phyloP scores from a whole-genome alignment of 805 yeast species.

The Ogataea saltuana region DNA sequence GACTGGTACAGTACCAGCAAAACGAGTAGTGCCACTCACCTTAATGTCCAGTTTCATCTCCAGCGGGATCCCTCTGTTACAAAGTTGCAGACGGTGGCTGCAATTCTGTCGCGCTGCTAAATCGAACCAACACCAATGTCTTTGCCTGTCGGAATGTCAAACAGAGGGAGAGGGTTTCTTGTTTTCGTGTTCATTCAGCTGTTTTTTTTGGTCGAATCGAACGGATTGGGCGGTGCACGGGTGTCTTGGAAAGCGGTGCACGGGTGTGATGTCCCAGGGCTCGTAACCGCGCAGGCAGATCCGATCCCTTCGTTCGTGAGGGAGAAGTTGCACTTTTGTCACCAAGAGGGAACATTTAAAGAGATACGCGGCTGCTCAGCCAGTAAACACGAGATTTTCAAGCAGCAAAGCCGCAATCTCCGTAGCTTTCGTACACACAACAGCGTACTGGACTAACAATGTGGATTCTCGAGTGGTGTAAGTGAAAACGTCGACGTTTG shows the following conservation, averaged over 20 bases:
- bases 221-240: conserved; percentile 5
- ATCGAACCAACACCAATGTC: too few species aligned
- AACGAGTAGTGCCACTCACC: conserved; percentile 37
- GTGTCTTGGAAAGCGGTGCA: not conserved
- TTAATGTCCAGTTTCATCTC: conserved; percentile 53
- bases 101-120: not conserved
- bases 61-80: not conserved
- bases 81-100: not conserved
- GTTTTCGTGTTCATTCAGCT: conserved; percentile 8
- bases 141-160: not conserved
- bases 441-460: conserved; percentile 18
- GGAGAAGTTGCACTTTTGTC: too few species aligned
- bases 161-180: not conserved
- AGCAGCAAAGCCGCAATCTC: too few species aligned
- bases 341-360: too few species aligned
- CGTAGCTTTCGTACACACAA: too few species aligned
- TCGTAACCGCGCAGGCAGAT: too few species aligned
- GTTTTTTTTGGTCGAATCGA: not conserved
- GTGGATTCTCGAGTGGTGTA: conserved; percentile 44
- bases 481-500: conserved; percentile 18
- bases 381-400: too few species aligned
- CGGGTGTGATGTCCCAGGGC: too few species aligned
- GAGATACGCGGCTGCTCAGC: too few species aligned
- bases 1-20: not conserved
- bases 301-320: too few species aligned